These are phyloP conservation scores for Asterophora parasitica DNA, from an alignment of 768 basidiomycete species.

Conservation along the genomic window DNA sequence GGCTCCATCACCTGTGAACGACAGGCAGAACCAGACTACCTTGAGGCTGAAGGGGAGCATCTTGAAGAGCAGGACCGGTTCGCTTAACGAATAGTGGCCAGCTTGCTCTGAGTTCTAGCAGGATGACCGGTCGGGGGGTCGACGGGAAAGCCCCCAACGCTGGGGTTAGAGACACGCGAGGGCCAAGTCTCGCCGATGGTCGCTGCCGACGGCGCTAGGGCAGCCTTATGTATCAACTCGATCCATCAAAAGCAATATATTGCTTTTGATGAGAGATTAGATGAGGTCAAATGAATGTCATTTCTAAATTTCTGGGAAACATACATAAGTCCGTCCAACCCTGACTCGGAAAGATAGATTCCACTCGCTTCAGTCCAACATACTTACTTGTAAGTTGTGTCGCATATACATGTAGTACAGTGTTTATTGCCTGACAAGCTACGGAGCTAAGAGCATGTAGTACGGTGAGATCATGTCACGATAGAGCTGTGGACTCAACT, in stretches of 20 bases:
- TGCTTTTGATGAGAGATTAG: conserved; percentile 6
- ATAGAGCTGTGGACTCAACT: too few species aligned
- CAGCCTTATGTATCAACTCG: not conserved
- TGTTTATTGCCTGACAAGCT: too few species aligned
- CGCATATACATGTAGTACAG: too few species aligned
- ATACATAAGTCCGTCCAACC: not conserved
- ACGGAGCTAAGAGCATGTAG: too few species aligned
- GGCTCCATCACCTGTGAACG: conserved; percentile 40
- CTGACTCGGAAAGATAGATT: conserved; percentile 10
- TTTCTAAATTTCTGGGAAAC: not conserved
- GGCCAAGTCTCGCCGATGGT: not conserved
- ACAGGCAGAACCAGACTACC: conserved; percentile 54
- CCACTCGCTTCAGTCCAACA: too few species aligned
- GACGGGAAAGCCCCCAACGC: not conserved
- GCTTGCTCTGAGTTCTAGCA: not conserved
- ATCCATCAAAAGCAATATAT: conserved; percentile 1
- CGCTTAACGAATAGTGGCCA: not conserved
- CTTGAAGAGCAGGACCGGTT: not conserved
- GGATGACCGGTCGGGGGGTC: not conserved
- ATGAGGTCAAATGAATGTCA: not conserved
- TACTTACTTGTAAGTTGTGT: too few species aligned
- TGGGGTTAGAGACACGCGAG: not conserved
- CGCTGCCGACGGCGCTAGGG: not conserved
- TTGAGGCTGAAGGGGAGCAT: conserved; percentile 59
- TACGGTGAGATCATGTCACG: too few species aligned